phyloP scores from a whole-genome alignment of 83 land plant species.

The Picea abies region DNA sequence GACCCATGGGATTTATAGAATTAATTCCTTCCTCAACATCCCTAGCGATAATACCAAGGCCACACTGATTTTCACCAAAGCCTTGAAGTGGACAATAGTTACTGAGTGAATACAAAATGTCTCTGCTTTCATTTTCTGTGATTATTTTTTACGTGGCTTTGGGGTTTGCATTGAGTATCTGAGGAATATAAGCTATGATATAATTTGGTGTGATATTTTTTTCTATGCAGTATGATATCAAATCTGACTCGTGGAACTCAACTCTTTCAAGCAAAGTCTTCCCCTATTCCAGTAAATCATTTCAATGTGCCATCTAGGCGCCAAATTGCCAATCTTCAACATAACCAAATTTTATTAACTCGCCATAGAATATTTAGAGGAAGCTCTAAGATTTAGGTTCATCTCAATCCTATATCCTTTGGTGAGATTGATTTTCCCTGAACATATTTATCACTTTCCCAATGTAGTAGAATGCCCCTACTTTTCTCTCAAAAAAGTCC shows the following conservation, averaged over 20 bases:
- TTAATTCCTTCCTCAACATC: constrained; percentile 92
- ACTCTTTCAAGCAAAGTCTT: constrained; percentile 92
- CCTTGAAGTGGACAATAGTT: constrained; percentile 99
- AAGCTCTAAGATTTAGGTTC: too few species aligned
- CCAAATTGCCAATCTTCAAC: too few species aligned
- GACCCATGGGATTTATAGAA: constrained; percentile 75
- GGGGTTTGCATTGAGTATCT: constrained; percentile 97
- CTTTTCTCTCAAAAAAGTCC: too few species aligned
- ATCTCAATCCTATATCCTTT: too few species aligned
- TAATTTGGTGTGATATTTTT: constrained; percentile 79
- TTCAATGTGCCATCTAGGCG: too few species aligned
- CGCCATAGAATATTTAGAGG: too few species aligned
- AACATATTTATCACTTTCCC: too few species aligned
- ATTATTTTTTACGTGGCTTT: constrained; percentile 97
- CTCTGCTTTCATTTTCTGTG: constrained; percentile 96
- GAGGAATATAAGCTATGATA: constrained; percentile 96
- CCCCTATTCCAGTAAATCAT: too few species aligned
- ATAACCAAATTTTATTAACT: too few species aligned
- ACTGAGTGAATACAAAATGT: constrained; percentile 90
- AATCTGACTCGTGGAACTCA: constrained; percentile 94
- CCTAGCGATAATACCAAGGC: constrained; percentile 84
- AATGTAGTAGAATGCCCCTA: too few species aligned
- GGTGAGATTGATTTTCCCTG: too few species aligned
- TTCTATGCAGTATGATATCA: constrained; percentile 80
- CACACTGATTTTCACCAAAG: constrained; percentile 96